Conservation (phyloP, 2,329 filamentous ascomycete genomes). For the Zymoseptoria brevis region DNA sequence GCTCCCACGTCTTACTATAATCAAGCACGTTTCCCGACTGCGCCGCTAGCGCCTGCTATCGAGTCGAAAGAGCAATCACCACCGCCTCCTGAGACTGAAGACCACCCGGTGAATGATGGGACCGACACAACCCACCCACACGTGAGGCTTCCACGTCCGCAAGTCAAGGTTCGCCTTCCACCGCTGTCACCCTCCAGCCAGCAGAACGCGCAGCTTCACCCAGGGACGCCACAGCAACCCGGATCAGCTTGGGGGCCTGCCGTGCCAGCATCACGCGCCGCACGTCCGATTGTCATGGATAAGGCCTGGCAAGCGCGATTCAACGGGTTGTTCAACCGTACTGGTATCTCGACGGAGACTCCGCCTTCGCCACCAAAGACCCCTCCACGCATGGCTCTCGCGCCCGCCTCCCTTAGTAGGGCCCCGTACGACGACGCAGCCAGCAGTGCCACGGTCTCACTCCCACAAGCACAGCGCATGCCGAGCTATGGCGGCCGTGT, state of each 20-base stretch:
- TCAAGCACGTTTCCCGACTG: constrained; percentile 15
- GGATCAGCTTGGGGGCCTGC: constrained; percentile 35
- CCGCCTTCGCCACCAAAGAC: constrained; percentile 33
- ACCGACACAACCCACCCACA: constrained; percentile 53
- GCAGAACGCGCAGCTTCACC: constrained; percentile 31
- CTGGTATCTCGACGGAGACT: constrained; percentile 37
- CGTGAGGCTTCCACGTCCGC: constrained; percentile 60
- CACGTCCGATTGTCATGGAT: constrained; percentile 39
- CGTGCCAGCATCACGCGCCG: constrained; percentile 32
- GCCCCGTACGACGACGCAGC: constrained; percentile 54
- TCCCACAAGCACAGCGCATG: constrained; percentile 40
- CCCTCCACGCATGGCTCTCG: constrained; percentile 35
- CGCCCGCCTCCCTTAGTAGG: constrained; percentile 58
- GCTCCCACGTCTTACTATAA: constrained; percentile 14
- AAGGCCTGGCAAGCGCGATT: constrained; percentile 73
- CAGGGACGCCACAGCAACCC: constrained; percentile 20
- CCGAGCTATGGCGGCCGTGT: constrained; percentile 14
- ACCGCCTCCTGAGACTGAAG: constrained; percentile 64
- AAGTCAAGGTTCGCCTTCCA: constrained; percentile 74
- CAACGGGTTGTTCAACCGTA: constrained; percentile 65
- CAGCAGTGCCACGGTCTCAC: constrained; percentile 60
- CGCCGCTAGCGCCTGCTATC: constrained; percentile 18
- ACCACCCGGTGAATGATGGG: constrained; percentile 65
- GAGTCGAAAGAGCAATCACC: constrained; percentile 32
- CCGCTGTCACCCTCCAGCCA: constrained; percentile 42